Evolutionary conservation across 495 filamentous ascomycete genomes (phyloP).

Genomic region (Sabuloglossum arenarium): DNA sequence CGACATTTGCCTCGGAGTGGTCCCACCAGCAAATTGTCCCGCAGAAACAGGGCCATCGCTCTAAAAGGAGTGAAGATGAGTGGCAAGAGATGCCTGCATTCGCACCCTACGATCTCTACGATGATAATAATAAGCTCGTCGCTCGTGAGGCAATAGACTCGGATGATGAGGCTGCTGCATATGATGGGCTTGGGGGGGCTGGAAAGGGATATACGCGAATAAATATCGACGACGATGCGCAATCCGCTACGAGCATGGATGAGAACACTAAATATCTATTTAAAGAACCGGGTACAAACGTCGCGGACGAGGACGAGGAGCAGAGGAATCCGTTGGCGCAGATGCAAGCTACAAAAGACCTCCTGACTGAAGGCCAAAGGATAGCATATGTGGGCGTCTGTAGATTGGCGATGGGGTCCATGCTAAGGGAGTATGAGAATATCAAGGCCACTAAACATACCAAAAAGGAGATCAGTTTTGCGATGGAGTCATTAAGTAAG

Average conservation of each 20-base stretch:
- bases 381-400: slow-evolving; percentile 91
- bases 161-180: slow-evolving; percentile 49
- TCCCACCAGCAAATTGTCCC: slow-evolving; percentile 69
- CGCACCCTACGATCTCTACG: slow-evolving; percentile 81
- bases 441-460: slow-evolving; percentile 28
- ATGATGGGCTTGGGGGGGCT: slow-evolving; percentile 60
- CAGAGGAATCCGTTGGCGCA: slow-evolving; percentile 68
- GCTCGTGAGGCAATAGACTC: slow-evolving; percentile 54
- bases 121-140: slow-evolving; percentile 75
- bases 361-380: slow-evolving; percentile 85
- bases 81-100: slow-evolving; percentile 94
- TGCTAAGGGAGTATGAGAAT: slow-evolving; percentile 43
- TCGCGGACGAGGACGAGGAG: slow-evolving; percentile 54
- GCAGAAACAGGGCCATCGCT: slow-evolving; percentile 23
- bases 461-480: slow-evolving; percentile 47
- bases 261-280: slow-evolving; percentile 95
- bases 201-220: slow-evolving; percentile 90
- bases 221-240: slow-evolving; percentile 79
- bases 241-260: slow-evolving; percentile 88
- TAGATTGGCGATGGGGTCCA: slow-evolving; percentile 52
- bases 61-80: slow-evolving; percentile 34
- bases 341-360: slow-evolving; percentile 86
- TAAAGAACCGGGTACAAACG: slow-evolving; percentile 39
- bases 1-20: slow-evolving; percentile 48
- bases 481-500: slow-evolving; percentile 66